A percentile compares a stretch with the other conserved stretches of the same genome.
phyloP scores from a whole-genome alignment of 768 basidiomycete species.

The Stropharia rugosoannulata region DNA sequence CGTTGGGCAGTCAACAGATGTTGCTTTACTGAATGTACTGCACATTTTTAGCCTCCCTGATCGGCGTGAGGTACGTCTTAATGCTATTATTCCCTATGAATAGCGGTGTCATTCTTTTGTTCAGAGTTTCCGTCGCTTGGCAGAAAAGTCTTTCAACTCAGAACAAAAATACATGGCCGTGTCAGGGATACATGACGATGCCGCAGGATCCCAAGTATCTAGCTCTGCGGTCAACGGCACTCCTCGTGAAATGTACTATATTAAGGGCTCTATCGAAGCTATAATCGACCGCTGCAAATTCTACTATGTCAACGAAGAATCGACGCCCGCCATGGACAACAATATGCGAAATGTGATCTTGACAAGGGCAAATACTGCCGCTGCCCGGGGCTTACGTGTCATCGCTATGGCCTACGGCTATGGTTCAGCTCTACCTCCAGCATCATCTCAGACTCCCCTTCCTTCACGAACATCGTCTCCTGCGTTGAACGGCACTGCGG shows the following conservation, averaged over 20 bases:
- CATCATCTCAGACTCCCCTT: conserved; percentile 13
- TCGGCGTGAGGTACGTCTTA: conserved; percentile 58
- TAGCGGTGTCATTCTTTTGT: neutral
- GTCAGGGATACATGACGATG: conserved; percentile 62
- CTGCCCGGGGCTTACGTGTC: conserved; percentile 78
- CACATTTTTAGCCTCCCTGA: conserved; percentile 66
- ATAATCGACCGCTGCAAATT: conserved; percentile 85
- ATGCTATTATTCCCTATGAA: neutral
- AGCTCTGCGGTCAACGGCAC: conserved; percentile 28
- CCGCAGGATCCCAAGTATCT: conserved; percentile 20
- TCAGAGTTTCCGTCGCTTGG: conserved; percentile 67
- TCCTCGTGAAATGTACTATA: conserved; percentile 77
- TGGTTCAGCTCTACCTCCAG: conserved; percentile 46
- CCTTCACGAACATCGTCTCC: conserved; percentile 20
- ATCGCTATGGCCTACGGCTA: conserved; percentile 92
- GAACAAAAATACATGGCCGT: conserved; percentile 95
- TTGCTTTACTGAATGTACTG: conserved; percentile 83
- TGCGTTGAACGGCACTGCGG: conserved; percentile 28
- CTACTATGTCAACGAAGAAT: conserved; percentile 89
- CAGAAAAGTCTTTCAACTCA: conserved; percentile 89
- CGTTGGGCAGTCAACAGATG: conserved; percentile 91
- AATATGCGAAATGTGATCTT: conserved; percentile 67
- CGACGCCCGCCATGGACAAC: conserved; percentile 76
- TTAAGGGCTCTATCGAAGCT: conserved; percentile 90
- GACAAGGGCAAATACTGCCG: conserved; percentile 67